Base-by-base conservation (phyloP, 371 early-diverging fungal species). In the Rhizopus delemar region DNA sequence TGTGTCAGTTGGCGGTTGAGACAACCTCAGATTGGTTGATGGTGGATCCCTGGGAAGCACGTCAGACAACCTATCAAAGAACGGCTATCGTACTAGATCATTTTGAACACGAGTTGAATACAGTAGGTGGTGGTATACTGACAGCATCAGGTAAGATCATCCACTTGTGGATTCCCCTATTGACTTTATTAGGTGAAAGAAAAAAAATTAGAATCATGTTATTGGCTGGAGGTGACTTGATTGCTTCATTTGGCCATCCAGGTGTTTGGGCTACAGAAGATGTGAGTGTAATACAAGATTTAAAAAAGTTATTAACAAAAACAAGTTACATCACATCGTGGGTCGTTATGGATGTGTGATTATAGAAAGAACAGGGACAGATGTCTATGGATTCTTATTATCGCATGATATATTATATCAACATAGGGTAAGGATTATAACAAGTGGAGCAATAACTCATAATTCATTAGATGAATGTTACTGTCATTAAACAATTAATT, bases 151-250 rank as follows among this genome's bases (percentile, higher is more conserved):
- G 63, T 63, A 63, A 39, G 9, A 22, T 34, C 3, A 29, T 8
- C n/a, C 3, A 8, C 35, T 15, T 22, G 3, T 9, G 39, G 12
- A 45, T 15, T 3, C 13, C 1, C 46, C 7, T 45, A 22, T 28
- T 9, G 8, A 29, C 29, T 15, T 33, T 3, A 8, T 8, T 49
- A 77, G 80, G 80, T 4, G 60, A 83, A 41, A 60, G 59, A 51
- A 82, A 81, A 46, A 68, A 75, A 39, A 87, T 94, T 54, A 81
- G 84, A 56, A 88, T 97, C 43, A 87, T 96, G 86, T 78, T 98
- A 28, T 78, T 98, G 54, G 97, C 99, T 33, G 99, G 99, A 39
- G 97, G 96, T 48, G 99, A 98, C 68, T 74, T 98, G 50, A 96
- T 98, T 32, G 90, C 97, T 63, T 93, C 94, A 4, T 96, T 98